Base-by-base conservation (phyloP, 2,329 filamentous ascomycete genomes). In the Phialocephala subalpina region DNA sequence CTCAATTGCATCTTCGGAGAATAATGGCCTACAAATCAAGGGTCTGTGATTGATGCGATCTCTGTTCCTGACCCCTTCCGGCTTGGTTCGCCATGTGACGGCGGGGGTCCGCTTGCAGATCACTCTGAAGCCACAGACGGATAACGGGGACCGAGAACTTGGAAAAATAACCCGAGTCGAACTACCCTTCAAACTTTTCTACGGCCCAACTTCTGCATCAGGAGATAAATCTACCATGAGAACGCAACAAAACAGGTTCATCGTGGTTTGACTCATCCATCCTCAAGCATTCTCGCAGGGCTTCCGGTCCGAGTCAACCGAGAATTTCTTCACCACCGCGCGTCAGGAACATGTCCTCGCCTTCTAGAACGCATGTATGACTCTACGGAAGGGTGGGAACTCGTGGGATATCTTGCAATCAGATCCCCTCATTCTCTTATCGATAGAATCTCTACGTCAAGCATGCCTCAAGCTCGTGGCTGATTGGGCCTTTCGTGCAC, bases 11-110 rank as follows among this genome's bases (percentile, higher is more conserved):
- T 27, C 14, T 33, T 61, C 58, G 58, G 58, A 61, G 38, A 61
- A 53, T 22, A 40, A 42, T 49, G 22, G 29, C 16, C 22, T 29
- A 40, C 42, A 47, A 57, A 22, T 49, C 42, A 18, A 22, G 47
- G 58, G 58, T 52, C 33, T n/a, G 40, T 53, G 45, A 61, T 61
- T 52, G 58, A 36, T 52, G 42, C 58, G 58, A 61, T 53, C 45
- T 29, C 16, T 52, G 29, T 53, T 49, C 58, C 58, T 40, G 29
- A 42, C 47, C 42, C n/a, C 33, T 3, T 45, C 45, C 9, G 45
- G 42, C 40, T 11, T 20, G 33, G 45, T 29, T 33, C 29, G 35
- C 58, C 58, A 53, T 57, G 55, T 36, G 55, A 38, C 35, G 18
- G 36, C 20, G 16, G n/a, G 29, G 40, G 38, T 49, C 40, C 9